Base-by-base conservation (phyloP, 768 basidiomycete species). In the Lentinula aciculospora region DNA sequence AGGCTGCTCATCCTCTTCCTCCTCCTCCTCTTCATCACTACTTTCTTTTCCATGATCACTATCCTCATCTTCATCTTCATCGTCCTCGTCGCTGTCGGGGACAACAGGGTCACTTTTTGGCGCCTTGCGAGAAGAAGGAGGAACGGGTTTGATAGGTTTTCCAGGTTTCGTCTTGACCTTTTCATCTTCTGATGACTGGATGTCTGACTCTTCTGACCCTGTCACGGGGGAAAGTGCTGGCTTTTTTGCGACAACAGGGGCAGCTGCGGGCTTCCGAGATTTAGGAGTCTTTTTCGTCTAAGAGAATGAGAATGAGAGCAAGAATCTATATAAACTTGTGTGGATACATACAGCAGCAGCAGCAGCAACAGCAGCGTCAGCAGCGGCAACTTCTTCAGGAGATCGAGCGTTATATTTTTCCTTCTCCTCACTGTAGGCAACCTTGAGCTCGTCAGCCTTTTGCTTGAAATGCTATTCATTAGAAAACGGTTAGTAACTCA, bases 391-490 rank as follows among this genome's bases (percentile, higher is more conserved):
- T 39, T 57, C 46, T 10, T 57, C 56, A 7, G 56, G 56, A 12
- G 56, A 47, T 15, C 56, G 56, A 15, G 44, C 46, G 2, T 32
- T 34, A 23, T 57, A 57, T 19, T 45, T 45, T 9, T 27, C 45
- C 36, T 57, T 57, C 21, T 77, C 69, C 23, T 66, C 65, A 34
- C 76, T 69, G 63, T 78, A 84, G 5, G 67, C 63, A 44, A 67
- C 66, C 60, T 81, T 80, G 6, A 76, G 76, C 15, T 66, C 71
- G 5, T 65, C 68, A 57, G 79, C 80, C 40, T 72, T 7, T 21
- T 64, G 3, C 64, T 53, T 80, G 79, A n/a, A 65, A 64, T 78
- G 78, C 60, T 15, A 31, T 46, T 23, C 19, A 47, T 17, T 19
- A 34, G 29, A 17, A 36, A 53, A n/a, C 53, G 17, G 39, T 34